Base-by-base conservation (phyloP, 345 rosid genomes). In the Balakata baccata region DNA sequence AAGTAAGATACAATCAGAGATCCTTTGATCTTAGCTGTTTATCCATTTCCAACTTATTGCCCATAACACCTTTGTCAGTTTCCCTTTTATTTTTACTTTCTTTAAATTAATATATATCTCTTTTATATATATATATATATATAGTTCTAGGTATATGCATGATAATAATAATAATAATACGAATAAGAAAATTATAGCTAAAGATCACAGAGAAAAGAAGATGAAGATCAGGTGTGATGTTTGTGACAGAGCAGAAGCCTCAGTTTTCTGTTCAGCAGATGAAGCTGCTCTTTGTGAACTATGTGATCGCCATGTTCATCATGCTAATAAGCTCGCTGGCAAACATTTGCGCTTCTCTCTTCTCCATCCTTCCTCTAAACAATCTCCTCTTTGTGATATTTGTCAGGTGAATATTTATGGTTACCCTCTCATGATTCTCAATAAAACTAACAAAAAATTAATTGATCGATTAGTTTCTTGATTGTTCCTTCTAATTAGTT, bases 171-270 rank as follows among this genome's bases (percentile, higher is more conserved):
- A 18, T 25, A 34, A 11, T 8, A 45, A 0, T 9, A 29, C 2
- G 34, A 29, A 29, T 29, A 29, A 29, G 34, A 29, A 29, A 1
- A 29, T 29, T 29, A 29, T 29, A 29, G 34, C 34, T 66, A 75
- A 34, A 39, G 34, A 18, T 52, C 39, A 2, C 13, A n/a, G 6
- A 45, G 56, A 10, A 12, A 6, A 63, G 17, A 64, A 9, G 52
- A 91, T 92, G 95, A 92, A 92, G 89, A 87, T 92, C 64, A 74
- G 87, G 83, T 92, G 97, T 67, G 92, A 89, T 68, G 87, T 85
- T 39, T 92, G 97, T 72, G 85, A 83, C 60, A 81, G 78, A 65
- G 83, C 78, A 61, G 90, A 88, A 65, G 94, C 91, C 41, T 70
- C 81, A 0, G 84, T 89, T 38, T 87, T 89, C 62, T 91, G 94